These are phyloP conservation scores for Ilyonectria robusta DNA, from an alignment of 2,329 filamentous ascomycete species.

Conservation along the genomic window DNA sequence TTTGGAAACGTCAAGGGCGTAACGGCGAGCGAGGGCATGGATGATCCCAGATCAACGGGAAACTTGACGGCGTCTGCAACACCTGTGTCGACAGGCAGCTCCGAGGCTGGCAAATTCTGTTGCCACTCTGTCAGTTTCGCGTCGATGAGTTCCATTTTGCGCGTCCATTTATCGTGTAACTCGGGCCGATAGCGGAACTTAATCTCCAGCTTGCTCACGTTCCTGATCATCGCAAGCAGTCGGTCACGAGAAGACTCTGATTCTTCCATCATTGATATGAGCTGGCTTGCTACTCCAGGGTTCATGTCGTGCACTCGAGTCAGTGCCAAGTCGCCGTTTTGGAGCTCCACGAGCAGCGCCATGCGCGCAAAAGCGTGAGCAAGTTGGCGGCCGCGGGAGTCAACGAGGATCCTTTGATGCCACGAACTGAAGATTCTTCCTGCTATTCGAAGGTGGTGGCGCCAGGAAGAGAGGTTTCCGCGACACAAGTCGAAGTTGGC, in stretches of 20 bases:
- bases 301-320: slow-evolving; percentile 13
- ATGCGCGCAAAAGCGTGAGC: slow-evolving; percentile 14
- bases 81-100: slow-evolving; percentile 19
- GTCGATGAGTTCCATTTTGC: slow-evolving; percentile 9
- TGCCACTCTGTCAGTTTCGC: slow-evolving; percentile 14
- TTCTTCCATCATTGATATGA: slow-evolving; percentile 8
- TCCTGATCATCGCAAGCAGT: slow-evolving; percentile 9
- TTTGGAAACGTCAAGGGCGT: slow-evolving; percentile 17
- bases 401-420: background rate
- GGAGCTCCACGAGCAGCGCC: slow-evolving; percentile 13
- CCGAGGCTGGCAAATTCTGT: background rate
- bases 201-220: slow-evolving; percentile 10
- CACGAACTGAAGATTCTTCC: slow-evolving; percentile 3
- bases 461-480: background rate
- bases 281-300: slow-evolving; percentile 3
- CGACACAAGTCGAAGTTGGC: slow-evolving; percentile 9
- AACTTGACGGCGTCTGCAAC: slow-evolving; percentile 4
- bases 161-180: slow-evolving; percentile 4
- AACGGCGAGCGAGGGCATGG: background rate
- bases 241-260: slow-evolving; percentile 12
- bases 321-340: slow-evolving; percentile 16
- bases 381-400: background rate
- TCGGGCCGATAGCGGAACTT: slow-evolving; percentile 12
- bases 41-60: background rate
- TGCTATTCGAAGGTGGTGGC: slow-evolving; percentile 7